Conservation (phyloP, 495 filamentous ascomycete species). For the Terfezia boudieri region DNA sequence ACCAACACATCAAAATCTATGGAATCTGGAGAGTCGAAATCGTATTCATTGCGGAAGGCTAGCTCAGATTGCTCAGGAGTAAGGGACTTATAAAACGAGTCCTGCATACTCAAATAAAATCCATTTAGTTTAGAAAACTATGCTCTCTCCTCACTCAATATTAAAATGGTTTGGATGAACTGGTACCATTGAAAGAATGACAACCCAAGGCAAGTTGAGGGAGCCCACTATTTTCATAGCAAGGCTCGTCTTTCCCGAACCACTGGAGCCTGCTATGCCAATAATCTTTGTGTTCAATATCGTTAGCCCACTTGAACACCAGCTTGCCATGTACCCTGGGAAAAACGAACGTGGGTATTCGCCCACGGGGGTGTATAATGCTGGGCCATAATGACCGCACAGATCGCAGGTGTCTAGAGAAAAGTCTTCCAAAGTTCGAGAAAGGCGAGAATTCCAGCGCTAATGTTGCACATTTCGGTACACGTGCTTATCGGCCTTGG, state of each 20-base stretch:
- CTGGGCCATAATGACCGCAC: not conserved
- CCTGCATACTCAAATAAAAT: constrained; percentile 28
- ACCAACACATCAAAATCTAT: constrained; percentile 84
- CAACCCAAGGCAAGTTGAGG: constrained; percentile 88
- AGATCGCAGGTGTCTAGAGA: too few relatives aligned
- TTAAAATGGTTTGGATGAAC: constrained; percentile 3
- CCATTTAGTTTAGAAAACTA: not conserved
- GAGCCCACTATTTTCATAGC: constrained; percentile 76
- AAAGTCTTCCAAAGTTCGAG: too few relatives aligned
- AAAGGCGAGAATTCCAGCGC: too few relatives aligned
- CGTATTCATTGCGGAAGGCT: constrained; percentile 78
- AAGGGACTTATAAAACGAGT: constrained; percentile 87
- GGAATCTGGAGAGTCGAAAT: constrained; percentile 87
- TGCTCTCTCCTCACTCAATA: not conserved
- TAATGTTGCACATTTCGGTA: not conserved
- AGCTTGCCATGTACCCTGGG: not conserved
- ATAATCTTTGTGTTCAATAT: constrained; percentile 37
- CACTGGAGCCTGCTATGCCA: constrained; percentile 83
- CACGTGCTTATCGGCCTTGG: not conserved
- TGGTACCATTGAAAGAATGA: constrained; percentile 80
- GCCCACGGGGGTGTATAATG: constrained; percentile 90
- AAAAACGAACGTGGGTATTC: constrained; percentile 20
- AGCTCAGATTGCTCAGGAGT: constrained; percentile 44
- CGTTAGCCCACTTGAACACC: not conserved
- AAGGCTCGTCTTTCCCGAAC: constrained; percentile 91